Conservation (phyloP, 2,329 filamentous ascomycete genomes). For the Cladosporium halotolerans region DNA sequence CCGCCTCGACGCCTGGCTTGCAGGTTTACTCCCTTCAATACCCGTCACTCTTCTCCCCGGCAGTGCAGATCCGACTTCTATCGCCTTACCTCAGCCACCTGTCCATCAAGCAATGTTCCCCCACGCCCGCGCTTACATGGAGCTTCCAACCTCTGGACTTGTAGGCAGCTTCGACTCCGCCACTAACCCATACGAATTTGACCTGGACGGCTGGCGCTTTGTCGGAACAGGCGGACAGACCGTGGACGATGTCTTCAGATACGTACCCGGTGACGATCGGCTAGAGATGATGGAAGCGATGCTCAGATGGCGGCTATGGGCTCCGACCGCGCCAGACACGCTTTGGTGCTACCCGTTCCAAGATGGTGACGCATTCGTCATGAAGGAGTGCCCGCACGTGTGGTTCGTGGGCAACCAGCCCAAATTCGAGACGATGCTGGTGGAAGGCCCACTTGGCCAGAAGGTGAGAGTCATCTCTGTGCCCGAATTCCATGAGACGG, state of each 20-base stretch:
- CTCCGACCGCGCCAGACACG: conserved; percentile 93
- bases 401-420: conserved; percentile 66
- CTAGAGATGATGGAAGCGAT: conserved; percentile 90
- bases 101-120: conserved; percentile 92
- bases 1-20: conserved; percentile 76
- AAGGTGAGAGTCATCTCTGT: conserved; percentile 72
- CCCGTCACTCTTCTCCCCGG: conserved; percentile 87
- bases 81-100: conserved; percentile 83
- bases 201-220: conserved; percentile 83
- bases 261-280: conserved; percentile 66
- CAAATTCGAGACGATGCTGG: conserved; percentile 54
- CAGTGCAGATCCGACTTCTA: conserved; percentile 76
- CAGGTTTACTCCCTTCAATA: conserved; percentile 73
- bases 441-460: conserved; percentile 54
- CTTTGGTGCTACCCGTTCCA: conserved; percentile 96
- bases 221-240: conserved; percentile 88
- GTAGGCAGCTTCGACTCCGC: conserved; percentile 77
- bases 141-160: conserved; percentile 33
- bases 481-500: conserved; percentile 72
- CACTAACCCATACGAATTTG: conserved; percentile 89
- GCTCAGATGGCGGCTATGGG: conserved; percentile 83
- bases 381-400: conserved; percentile 78
- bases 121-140: conserved; percentile 61
- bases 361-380: conserved; percentile 82
- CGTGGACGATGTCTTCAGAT: conserved; percentile 88